Base-by-base conservation (phyloP, 768 basidiomycete genomes). In the Collybiopsis luxurians region DNA sequence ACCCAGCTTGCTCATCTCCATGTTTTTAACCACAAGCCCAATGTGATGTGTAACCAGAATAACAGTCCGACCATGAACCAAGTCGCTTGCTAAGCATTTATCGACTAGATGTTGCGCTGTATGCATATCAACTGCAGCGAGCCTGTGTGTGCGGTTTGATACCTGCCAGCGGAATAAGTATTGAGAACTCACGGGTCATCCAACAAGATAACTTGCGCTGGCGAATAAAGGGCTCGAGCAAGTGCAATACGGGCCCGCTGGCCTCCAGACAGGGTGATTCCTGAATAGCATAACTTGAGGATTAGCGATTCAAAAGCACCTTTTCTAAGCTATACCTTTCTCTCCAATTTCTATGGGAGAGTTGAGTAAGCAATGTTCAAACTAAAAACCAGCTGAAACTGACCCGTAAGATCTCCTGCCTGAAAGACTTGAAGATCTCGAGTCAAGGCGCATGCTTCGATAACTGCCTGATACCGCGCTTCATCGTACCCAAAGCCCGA, bases 31-130 rank as follows among this genome's bases (percentile, higher is more conserved):
- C 31, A 34, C 31, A 5, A 93, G 76, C 31, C 76, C 79, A 56
- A 90, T 82, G 64, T 92, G 89, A 66, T 95, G 92, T 0, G 92
- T 93, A 52, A 94, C 90, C 17, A 95, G 78, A 57, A 94, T 79
- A 60, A 93, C 79, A 0, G 92, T 94, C 15, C 92, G 77, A 50
- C 76, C 79, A 15, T 71, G 70, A 58, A 86, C 81, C 15, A 94
- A 75, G 1, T 76, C 69, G 7, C 92, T 86, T 9, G 73, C 73
- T 15, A 94, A 71, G 60, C 89, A 90, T 34, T 81, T 72, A 13
- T 75, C 70, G 55, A 89, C 83, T 19, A 95, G 69, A 62, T 88
- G 85, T 43, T 80, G 79, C 6, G 89, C 87, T 0, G 89, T 90
- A 61, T 90, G 88, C 80, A 87, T 87, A 64, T 89, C 87, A 2